A percentile compares a stretch with the other conserved stretches of the same genome.
Conservation (phyloP, 2,329 filamentous ascomycete species). For the Diaporthe capsici region DNA sequence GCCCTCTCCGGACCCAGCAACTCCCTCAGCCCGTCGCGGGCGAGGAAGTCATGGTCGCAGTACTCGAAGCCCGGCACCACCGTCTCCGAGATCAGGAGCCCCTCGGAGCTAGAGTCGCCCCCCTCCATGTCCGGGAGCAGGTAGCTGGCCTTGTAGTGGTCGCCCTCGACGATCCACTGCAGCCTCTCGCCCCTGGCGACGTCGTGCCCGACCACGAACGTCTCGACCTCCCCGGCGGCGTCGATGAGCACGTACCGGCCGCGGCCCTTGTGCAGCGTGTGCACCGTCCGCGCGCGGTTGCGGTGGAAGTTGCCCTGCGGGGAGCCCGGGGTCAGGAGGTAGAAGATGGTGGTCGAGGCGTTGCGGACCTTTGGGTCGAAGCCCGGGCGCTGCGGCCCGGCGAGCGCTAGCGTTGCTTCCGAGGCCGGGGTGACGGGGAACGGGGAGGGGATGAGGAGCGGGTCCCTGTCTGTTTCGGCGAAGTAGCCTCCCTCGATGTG, state of each 20-base stretch:
- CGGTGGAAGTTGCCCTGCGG: constrained; percentile 74
- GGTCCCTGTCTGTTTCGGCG: constrained; percentile 70
- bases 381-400: constrained; percentile 50
- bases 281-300: constrained; percentile 73
- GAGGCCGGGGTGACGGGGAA: constrained; percentile 59
- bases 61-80: constrained; percentile 79
- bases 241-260: constrained; percentile 77
- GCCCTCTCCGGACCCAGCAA: constrained; percentile 66
- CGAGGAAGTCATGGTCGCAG: constrained; percentile 77
- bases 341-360: constrained; percentile 74
- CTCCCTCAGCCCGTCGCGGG: constrained; percentile 61
- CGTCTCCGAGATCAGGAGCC: constrained; percentile 76
- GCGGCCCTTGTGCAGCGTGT: constrained; percentile 74
- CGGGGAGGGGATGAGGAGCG: constrained; percentile 67
- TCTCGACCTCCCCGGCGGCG: constrained; percentile 69
- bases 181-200: constrained; percentile 70
- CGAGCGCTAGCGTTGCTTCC: constrained; percentile 52
- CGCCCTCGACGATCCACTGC: constrained; percentile 79
- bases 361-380: constrained; percentile 61
- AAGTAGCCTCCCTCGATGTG: constrained; percentile 78
- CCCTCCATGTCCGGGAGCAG: constrained; percentile 62
- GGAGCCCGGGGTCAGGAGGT: constrained; percentile 70
- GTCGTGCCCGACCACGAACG: constrained; percentile 73
- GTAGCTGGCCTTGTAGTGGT: constrained; percentile 76
- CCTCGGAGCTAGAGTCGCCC: constrained; percentile 55